These are phyloP conservation scores for Erysimum cheiri DNA, from an alignment of 441 rosid genomes.

Conservation along the genomic window DNA sequence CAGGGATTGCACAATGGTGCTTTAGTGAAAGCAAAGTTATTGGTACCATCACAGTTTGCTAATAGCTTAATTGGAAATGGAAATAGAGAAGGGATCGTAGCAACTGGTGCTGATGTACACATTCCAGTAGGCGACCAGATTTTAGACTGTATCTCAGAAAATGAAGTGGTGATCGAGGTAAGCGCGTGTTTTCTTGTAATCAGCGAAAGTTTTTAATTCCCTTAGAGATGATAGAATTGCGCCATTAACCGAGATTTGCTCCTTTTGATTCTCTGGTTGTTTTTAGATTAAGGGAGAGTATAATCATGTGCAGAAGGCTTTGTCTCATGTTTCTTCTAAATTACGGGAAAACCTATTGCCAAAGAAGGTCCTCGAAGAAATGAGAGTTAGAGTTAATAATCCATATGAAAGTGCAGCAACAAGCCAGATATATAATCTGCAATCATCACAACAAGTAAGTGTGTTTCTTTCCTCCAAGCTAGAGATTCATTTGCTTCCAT, in stretches of 20 bases:
- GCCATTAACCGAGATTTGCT: slow-evolving; percentile 8
- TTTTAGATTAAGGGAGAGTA: slow-evolving; percentile 41
- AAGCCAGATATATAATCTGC: slow-evolving; percentile 31
- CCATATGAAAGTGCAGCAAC: slow-evolving; percentile 33
- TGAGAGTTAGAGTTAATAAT: slow-evolving; percentile 37
- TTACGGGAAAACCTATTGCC: slow-evolving; percentile 53
- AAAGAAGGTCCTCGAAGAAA: slow-evolving; percentile 46
- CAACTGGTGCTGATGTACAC: slow-evolving; percentile 51
- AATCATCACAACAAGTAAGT: slow-evolving; percentile 50
- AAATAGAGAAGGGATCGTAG: slow-evolving; percentile 34
- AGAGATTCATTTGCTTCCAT: slow-evolving; percentile 21
- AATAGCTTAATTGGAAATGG: slow-evolving; percentile 43
- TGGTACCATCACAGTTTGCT: slow-evolving; percentile 52
- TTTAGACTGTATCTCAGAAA: slow-evolving; percentile 41
- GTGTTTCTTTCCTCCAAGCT: slow-evolving; percentile 9
- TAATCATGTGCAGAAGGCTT: slow-evolving; percentile 38
- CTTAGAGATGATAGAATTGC: neutral
- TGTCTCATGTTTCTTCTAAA: slow-evolving; percentile 37
- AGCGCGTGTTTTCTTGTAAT: slow-evolving; percentile 1
- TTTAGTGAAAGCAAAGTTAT: slow-evolving; percentile 57
- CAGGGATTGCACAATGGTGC: slow-evolving; percentile 43
- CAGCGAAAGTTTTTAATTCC: neutral
- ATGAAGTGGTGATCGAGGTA: slow-evolving; percentile 66
- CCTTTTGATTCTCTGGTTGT: slow-evolving; percentile 17
- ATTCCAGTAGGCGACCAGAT: slow-evolving; percentile 47